Conservation (phyloP, 768 basidiomycete species). For the Obba rivulosa region DNA sequence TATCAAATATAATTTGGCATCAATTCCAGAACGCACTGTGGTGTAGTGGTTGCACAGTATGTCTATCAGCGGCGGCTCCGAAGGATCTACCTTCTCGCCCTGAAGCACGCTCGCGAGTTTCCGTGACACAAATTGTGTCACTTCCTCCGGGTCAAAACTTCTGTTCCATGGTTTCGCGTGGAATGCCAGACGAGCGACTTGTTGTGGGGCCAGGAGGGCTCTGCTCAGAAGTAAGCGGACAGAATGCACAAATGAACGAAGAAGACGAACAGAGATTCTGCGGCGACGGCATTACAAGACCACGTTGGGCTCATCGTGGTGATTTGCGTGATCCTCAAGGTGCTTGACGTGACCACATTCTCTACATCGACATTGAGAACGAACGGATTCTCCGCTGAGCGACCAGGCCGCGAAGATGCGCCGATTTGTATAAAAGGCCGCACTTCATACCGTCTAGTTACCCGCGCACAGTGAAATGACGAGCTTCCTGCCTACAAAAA, state of each 20-base stretch:
- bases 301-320: constrained; percentile 66
- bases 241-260: neutral
- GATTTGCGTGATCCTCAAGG: constrained; percentile 51
- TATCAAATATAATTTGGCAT: neutral
- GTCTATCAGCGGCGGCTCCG: constrained; percentile 48
- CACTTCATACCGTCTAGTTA: constrained; percentile 55
- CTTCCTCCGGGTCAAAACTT: constrained; percentile 34
- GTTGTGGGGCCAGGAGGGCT: constrained; percentile 38
- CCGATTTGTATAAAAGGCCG: constrained; percentile 51
- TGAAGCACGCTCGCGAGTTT: constrained; percentile 48
- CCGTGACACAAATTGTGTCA: constrained; percentile 43
- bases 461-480: constrained; percentile 53
- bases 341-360: constrained; percentile 38
- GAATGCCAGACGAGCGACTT: constrained; percentile 42
- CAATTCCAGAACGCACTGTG: constrained; percentile 32
- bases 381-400: constrained; percentile 44
- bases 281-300: constrained; percentile 42
- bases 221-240: constrained; percentile 24
- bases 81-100: constrained; percentile 33
- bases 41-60: constrained; percentile 45
- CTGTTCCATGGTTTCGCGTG: constrained; percentile 35
- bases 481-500: constrained; percentile 36
- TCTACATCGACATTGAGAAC: constrained; percentile 50
- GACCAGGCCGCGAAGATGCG: constrained; percentile 45
- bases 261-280: constrained; percentile 38